Evolutionary conservation across 176 grass and related monocot species (phyloP).

Genomic region (Saccharum spontaneum): DNA sequence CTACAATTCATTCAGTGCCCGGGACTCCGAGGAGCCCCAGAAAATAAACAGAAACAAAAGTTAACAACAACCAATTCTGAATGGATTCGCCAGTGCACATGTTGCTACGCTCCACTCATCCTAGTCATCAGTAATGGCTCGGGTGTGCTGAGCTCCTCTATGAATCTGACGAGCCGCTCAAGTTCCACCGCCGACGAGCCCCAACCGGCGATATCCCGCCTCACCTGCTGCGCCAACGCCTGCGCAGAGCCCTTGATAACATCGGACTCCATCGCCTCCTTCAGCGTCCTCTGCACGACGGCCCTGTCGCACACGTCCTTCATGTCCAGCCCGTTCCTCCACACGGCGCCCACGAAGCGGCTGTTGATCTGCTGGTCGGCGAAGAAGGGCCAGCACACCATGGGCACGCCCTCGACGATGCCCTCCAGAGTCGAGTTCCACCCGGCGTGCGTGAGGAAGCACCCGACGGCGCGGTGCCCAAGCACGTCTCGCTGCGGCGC

Average conservation of each 20-base stretch:
- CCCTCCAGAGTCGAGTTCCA: slow-evolving; percentile 70
- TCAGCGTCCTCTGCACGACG: not conserved
- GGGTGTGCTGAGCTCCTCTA: slow-evolving; percentile 26
- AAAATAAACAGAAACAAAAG: no score
- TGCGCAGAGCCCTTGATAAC: slow-evolving; percentile 3
- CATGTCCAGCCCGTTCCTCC: slow-evolving; percentile 57
- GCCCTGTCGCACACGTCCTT: slow-evolving; percentile 42
- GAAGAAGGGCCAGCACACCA: slow-evolving; percentile 62
- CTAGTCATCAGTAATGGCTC: no score
- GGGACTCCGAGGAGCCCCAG: no score
- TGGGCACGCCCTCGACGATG: slow-evolving; percentile 41
- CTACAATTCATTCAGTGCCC: no score
- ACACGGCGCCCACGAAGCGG: slow-evolving; percentile 39
- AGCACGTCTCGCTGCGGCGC: slow-evolving; percentile 65
- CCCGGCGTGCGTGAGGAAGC: slow-evolving; percentile 72
- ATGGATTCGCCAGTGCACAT: no score
- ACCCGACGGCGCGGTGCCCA: slow-evolving; percentile 53
- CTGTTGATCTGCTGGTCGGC: slow-evolving; percentile 51
- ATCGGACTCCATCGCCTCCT: no score
- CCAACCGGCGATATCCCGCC: slow-evolving; percentile 17
- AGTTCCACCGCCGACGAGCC: slow-evolving; percentile 33
- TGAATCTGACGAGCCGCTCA: slow-evolving; percentile 37
- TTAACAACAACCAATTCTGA: no score
- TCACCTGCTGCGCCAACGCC: slow-evolving; percentile 29
- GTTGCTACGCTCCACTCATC: no score